Evolutionary conservation across 345 rosid genomes (phyloP).

Genomic region (Lepidium africanum): DNA sequence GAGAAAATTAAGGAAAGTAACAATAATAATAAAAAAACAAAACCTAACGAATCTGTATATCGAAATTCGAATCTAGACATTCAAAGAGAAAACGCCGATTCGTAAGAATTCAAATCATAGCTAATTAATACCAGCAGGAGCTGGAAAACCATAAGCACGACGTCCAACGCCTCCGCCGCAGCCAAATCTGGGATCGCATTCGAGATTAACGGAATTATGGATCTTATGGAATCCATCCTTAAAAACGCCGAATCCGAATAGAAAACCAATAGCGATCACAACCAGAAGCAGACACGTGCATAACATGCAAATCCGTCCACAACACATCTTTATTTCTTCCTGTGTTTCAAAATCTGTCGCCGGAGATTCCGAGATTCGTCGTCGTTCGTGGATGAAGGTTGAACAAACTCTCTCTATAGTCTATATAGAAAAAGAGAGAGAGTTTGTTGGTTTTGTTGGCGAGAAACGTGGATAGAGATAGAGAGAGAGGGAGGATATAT

Average conservation of each 20-base stretch:
- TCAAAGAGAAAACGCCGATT: not conserved
- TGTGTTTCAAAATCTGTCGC: not conserved
- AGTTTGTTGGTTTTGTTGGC: slow-evolving; percentile 18
- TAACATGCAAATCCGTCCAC: slow-evolving; percentile 64
- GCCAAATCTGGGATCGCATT: slow-evolving; percentile 28
- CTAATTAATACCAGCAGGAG: slow-evolving; percentile 22
- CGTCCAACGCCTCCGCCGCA: slow-evolving; percentile 40
- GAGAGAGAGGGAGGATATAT: not conserved
- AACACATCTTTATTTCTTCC: slow-evolving; percentile 47
- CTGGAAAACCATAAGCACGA: slow-evolving; percentile 38
- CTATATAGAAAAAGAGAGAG: not conserved
- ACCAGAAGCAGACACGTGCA: slow-evolving; percentile 65
- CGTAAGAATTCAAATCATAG: not conserved
- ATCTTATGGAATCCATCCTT: slow-evolving; percentile 72
- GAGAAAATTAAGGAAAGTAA: not conserved
- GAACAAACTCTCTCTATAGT: not conserved
- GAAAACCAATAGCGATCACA: slow-evolving; percentile 54
- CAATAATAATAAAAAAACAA: not conserved
- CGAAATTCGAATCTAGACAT: not conserved
- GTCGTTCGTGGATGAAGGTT: not conserved
- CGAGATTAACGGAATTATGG: slow-evolving; percentile 50
- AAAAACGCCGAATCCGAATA: slow-evolving; percentile 86
- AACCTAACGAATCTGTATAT: not conserved
- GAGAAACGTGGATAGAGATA: slow-evolving; percentile 10
- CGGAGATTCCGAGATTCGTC: slow-evolving; percentile 25